Evolutionary conservation across 2,329 filamentous ascomycete genomes (phyloP).

Genomic region (Geosmithia morbida): DNA sequence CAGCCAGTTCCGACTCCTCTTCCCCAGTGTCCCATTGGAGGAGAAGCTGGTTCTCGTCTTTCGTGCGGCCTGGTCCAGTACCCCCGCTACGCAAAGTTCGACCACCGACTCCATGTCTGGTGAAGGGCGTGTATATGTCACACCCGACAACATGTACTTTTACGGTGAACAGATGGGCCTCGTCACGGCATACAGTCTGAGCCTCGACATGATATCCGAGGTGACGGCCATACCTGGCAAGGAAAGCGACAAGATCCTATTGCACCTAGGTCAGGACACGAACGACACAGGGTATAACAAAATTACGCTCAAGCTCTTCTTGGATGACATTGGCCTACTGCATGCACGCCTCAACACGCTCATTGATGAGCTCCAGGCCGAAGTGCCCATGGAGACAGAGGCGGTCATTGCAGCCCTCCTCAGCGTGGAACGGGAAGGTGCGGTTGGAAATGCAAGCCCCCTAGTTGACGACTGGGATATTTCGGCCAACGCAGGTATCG

Average conservation of each 20-base stretch:
- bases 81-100: slow-evolving; percentile 23
- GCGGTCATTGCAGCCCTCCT: slow-evolving; percentile 59
- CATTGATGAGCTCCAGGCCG: slow-evolving; percentile 63
- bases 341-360: slow-evolving; percentile 75
- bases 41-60: slow-evolving; percentile 88
- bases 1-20: slow-evolving; percentile 83
- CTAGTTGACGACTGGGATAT: slow-evolving; percentile 86
- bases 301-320: slow-evolving; percentile 82
- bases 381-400: slow-evolving; percentile 53
- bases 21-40: slow-evolving; percentile 61
- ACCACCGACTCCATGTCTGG: slow-evolving; percentile 34
- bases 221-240: slow-evolving; percentile 80
- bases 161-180: slow-evolving; percentile 92
- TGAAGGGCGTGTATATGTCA: slow-evolving; percentile 72
- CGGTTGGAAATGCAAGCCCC: slow-evolving; percentile 41
- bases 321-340: slow-evolving; percentile 73
- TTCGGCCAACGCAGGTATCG: slow-evolving; percentile 28
- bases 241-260: slow-evolving; percentile 84
- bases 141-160: slow-evolving; percentile 79
- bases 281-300: slow-evolving; percentile 52
- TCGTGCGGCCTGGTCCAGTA: slow-evolving; percentile 67
- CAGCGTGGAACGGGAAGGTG: slow-evolving; percentile 54
- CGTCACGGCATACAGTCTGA: slow-evolving; percentile 67
- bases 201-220: slow-evolving; percentile 65
- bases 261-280: slow-evolving; percentile 55